Conservation (phyloP, 169 alveolate genomes). For the Plasmodium relictum region DNA sequence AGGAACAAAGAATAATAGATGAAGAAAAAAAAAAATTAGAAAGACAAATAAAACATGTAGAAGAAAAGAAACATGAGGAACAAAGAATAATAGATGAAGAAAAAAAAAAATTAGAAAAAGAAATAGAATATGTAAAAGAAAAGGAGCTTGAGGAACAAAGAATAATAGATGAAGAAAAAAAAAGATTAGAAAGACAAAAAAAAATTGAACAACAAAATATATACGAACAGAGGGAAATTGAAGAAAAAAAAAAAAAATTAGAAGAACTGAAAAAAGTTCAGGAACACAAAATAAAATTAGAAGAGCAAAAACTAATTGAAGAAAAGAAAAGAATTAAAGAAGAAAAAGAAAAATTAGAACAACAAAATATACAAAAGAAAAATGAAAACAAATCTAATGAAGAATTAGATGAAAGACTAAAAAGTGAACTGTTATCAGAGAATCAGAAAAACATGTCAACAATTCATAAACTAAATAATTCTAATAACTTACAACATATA, state of each 20-base stretch:
- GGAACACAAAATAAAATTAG: neutral
- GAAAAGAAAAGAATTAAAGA: neutral
- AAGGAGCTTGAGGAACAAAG: neutral
- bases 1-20: neutral
- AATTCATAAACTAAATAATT: no score
- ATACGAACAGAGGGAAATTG: neutral
- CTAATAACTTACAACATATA: neutral
- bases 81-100: constrained; percentile 1
- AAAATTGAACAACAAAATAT: neutral
- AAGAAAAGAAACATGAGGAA: neutral
- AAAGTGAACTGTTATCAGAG: neutral
- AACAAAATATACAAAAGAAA: neutral
- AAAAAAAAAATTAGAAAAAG: neutral
- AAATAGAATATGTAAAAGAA: neutral
- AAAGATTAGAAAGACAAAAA: neutral
- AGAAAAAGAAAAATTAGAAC: neutral
- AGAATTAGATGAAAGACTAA: constrained; percentile 9
- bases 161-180: neutral
- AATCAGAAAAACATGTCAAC: neutral
- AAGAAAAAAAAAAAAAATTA: constrained; percentile 11
- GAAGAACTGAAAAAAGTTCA: constrained; percentile 6
- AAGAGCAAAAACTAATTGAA: no score
- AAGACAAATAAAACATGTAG: neutral
- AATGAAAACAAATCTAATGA: neutral
- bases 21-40: neutral